phyloP scores from a whole-genome alignment of 2,329 filamentous ascomycete species.

The Diaporthe ilicicola region DNA sequence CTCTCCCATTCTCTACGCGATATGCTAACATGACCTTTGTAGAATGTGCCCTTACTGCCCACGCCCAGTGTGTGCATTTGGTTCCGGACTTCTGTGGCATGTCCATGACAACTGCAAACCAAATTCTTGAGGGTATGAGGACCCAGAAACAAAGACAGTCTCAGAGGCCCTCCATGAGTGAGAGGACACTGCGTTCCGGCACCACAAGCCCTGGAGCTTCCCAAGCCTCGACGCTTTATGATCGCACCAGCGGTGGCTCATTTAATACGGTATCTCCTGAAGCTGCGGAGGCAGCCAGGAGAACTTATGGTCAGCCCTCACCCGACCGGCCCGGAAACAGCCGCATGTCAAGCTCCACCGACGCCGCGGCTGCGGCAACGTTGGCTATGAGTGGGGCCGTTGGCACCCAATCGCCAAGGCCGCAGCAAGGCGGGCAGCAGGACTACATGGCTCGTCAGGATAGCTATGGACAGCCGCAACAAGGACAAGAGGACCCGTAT shows the following conservation, averaged over 20 bases:
- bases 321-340: constrained; percentile 60
- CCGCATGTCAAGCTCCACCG: constrained; percentile 58
- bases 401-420: constrained; percentile 44
- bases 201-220: constrained; percentile 54
- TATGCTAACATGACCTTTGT: constrained; percentile 40
- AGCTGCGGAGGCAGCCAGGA: constrained; percentile 70
- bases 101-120: constrained; percentile 96
- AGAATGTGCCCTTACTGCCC: constrained; percentile 93
- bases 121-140: constrained; percentile 88
- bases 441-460: constrained; percentile 44
- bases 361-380: constrained; percentile 63
- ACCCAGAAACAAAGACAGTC: constrained; percentile 74
- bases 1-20: not conserved
- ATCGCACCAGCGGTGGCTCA: constrained; percentile 31
- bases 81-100: constrained; percentile 99
- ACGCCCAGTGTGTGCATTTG: constrained; percentile 90
- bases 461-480: constrained; percentile 42
- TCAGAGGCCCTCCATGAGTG: constrained; percentile 66
- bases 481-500: constrained; percentile 48
- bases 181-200: constrained; percentile 69
- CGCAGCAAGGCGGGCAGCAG: constrained; percentile 43
- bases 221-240: constrained; percentile 38
- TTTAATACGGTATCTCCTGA: constrained; percentile 53
- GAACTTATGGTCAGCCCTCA: constrained; percentile 66
- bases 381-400: constrained; percentile 65